Base-by-base conservation (phyloP, 73 alveolate species). In the Paramecium bursaria region DNA sequence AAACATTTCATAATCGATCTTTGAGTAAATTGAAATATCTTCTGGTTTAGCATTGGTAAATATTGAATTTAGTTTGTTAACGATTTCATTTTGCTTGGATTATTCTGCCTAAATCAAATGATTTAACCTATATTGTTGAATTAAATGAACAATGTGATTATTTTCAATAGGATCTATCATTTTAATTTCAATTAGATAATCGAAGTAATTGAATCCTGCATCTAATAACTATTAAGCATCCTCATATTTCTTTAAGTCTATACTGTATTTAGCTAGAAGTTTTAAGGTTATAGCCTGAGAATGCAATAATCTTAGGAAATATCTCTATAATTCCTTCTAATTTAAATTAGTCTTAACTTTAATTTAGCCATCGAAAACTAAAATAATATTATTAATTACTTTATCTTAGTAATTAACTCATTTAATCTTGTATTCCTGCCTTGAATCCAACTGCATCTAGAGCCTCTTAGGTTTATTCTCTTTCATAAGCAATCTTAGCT, bases 251-350 rank as follows among this genome's bases (percentile, higher is more conserved):
- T 26, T 25, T 6, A 19, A 31, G 15, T 27, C 2, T 10, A 67
- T 25, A 39, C 82, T 39, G 14, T 35, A 31, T 23, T 42, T 67
- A 21, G 82, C 82, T 42, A 39, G 21, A 17, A 15, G 19, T 67
- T 67, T 67, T 23, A 67, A 19, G 15, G 50, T 67, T n/a, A 67
- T 67, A 9, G 82, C 82, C 44, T 67, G 25, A 35, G 33, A 25
- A 39, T 39, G 27, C 1, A 67, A 23, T 19, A 67, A 15, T 2
- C 50, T 42, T 57, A 67, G 33, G 27, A 67, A 67, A 42, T 39
- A 47, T 67, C 46, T 67, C 50, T 67, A 25, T 17, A 67, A 42
- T 15, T 67, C 82, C 5, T 67, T 35, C 5, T 39, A 53, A 1
- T 35, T 42, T 19, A 67, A 27, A 39, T 67, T 33, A 10, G 53